Conservation (phyloP, 345 rosid species). For the Dipteronia dyeriana region DNA sequence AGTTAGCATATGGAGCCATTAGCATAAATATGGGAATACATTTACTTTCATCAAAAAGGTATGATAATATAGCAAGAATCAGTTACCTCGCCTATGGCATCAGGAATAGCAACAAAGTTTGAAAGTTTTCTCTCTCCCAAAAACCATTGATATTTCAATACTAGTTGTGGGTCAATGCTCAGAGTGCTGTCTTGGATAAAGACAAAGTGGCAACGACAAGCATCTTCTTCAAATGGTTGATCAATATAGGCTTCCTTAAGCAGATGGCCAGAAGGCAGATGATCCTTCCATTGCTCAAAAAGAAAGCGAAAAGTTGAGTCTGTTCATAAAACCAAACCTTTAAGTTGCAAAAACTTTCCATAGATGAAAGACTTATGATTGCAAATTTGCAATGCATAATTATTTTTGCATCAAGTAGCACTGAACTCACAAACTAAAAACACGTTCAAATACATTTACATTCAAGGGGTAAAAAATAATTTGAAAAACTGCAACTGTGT, state of each 20-base stretch:
- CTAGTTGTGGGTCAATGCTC: conserved; percentile 51
- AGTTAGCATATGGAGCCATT: conserved; percentile 23
- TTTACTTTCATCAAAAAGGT: neutral
- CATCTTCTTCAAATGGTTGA: conserved; percentile 90
- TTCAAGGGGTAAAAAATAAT: no score
- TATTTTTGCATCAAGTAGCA: neutral
- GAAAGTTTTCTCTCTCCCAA: conserved; percentile 75
- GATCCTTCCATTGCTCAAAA: conserved; percentile 83
- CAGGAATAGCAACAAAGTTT: conserved; percentile 66
- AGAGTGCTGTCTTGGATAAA: conserved; percentile 63
- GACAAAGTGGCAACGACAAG: conserved; percentile 73
- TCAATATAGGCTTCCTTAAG: conserved; percentile 83
- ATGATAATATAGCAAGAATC: conserved; percentile 18
- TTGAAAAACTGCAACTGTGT: no score
- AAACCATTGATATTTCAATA: conserved; percentile 83
- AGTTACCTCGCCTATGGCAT: conserved; percentile 76
- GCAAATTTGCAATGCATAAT: neutral
- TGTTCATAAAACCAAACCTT: conserved; percentile 37
- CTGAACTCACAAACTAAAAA: conserved; percentile 18
- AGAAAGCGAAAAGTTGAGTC: conserved; percentile 79
- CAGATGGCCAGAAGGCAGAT: conserved; percentile 67
- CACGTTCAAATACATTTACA: no score
- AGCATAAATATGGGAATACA: conserved; percentile 7
- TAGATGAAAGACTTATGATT: neutral
- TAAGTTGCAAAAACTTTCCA: conserved; percentile 9